Percentiles rank a stretch among this genome's conserved stretches.
Evolutionary conservation across 306 rosid species (phyloP).

Genomic region (Vicia sativa): DNA sequence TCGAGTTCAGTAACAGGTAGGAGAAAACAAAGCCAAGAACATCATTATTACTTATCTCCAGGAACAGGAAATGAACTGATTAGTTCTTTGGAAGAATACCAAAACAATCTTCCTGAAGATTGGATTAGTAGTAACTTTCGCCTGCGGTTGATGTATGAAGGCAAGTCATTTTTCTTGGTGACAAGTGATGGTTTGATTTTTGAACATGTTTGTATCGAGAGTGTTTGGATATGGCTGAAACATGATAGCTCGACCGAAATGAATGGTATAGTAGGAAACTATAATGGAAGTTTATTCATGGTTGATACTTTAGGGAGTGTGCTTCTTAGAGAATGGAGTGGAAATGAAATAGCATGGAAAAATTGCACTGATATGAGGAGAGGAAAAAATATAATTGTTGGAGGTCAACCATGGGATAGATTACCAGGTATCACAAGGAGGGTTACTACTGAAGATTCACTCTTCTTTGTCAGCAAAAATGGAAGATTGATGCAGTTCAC

Average conservation of each 20-base stretch:
- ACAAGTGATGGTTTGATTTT: conserved; percentile 70
- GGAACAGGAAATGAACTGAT: conserved; percentile 34
- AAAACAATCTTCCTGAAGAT: conserved; percentile 47
- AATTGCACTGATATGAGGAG: conserved; percentile 70
- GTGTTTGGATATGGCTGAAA: conserved; percentile 84
- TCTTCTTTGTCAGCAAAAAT: conserved; percentile 79
- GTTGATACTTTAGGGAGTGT: conserved; percentile 73
- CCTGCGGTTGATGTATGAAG: conserved; percentile 73
- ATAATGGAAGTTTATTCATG: conserved; percentile 80
- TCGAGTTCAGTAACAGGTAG: conserved; percentile 53
- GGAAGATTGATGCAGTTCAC: conserved; percentile 78
- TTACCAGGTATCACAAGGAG: conserved; percentile 55
- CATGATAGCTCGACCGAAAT: conserved; percentile 77
- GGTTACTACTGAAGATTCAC: conserved; percentile 71
- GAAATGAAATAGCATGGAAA: conserved; percentile 68
- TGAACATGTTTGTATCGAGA: conserved; percentile 72
- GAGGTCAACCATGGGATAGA: conserved; percentile 91
- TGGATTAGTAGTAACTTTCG: conserved; percentile 70
- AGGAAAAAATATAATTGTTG: conserved; percentile 63
- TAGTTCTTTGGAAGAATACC: conserved; percentile 50
- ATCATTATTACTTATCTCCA: conserved; percentile 57
- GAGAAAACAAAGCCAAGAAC: conserved; percentile 66
- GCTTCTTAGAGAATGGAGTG: conserved; percentile 78
- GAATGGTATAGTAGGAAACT: conserved; percentile 79
- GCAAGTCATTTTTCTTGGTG: conserved; percentile 74